Percentiles rank a stretch among this genome's conserved stretches.
Evolutionary conservation across 169 alveolate genomes (phyloP).

Genomic region (Blepharisma undulans): DNA sequence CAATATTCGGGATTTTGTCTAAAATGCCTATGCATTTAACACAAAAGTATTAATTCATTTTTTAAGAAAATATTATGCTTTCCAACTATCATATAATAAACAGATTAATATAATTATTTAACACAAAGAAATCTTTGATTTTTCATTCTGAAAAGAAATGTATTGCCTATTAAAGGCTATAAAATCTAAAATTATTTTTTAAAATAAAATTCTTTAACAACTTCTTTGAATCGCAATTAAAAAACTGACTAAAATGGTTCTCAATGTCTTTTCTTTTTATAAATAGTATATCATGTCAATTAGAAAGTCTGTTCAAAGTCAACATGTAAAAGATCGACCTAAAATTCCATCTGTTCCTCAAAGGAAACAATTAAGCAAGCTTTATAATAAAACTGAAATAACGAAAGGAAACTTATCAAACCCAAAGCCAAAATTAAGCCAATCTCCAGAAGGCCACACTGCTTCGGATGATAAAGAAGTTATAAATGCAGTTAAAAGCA

Average conservation of each 20-base stretch:
- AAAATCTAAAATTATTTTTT: neutral
- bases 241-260: neutral
- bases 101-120: too few species aligned
- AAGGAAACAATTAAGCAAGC: neutral
- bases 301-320: neutral
- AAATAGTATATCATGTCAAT: neutral
- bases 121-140: too few species aligned
- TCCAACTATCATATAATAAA: too few species aligned
- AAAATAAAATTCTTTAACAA: too few species aligned
- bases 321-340: neutral
- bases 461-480: neutral
- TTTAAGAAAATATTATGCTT: too few species aligned
- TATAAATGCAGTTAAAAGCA: neutral
- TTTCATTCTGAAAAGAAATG: too few species aligned
- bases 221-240: neutral
- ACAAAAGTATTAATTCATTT: too few species aligned
- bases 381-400: neutral
- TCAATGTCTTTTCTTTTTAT: neutral
- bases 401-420: neutral
- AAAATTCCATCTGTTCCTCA: neutral
- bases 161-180: too few species aligned
- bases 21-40: too few species aligned
- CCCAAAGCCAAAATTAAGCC: neutral
- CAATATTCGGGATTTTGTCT: too few species aligned
- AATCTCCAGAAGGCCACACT: neutral